Conservation (phyloP, 768 basidiomycete genomes). For the Russula vinacea region DNA sequence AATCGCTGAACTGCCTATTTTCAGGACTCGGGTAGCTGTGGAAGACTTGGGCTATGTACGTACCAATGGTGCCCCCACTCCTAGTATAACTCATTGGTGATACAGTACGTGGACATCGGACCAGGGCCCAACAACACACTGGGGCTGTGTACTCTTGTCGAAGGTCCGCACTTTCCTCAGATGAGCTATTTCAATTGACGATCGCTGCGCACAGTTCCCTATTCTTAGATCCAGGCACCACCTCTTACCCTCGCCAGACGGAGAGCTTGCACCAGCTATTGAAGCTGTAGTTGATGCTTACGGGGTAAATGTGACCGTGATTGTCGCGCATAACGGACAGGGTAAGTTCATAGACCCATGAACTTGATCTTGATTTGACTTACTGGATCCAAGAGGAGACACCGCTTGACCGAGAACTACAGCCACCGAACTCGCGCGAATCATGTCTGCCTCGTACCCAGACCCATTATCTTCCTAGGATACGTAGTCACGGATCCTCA, state of each 20-base stretch:
- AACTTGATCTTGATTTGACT: background rate
- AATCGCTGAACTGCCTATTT: conserved; percentile 18
- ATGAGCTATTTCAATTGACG: background rate
- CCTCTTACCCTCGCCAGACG: conserved; percentile 78
- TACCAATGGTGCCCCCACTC: conserved; percentile 12
- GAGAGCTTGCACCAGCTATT: conserved; percentile 87
- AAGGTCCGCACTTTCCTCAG: conserved; percentile 47
- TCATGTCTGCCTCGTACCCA: conserved; percentile 69
- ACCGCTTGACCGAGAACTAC: conserved; percentile 81
- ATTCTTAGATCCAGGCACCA: conserved; percentile 85
- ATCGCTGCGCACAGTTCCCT: conserved; percentile 58
- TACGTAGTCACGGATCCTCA: conserved; percentile 75
- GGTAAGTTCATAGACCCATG: conserved; percentile 42
- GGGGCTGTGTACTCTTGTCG: conserved; percentile 80
- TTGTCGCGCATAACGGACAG: conserved; percentile 93
- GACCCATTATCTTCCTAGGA: conserved; percentile 75
- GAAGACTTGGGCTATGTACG: conserved; percentile 81
- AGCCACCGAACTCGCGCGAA: conserved; percentile 76
- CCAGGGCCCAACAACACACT: conserved; percentile 91
- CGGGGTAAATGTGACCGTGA: conserved; percentile 72
- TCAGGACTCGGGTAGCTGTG: conserved; percentile 67
- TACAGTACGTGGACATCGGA: conserved; percentile 80
- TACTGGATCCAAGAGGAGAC: conserved; percentile 64
- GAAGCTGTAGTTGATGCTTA: conserved; percentile 79
- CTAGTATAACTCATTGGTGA: conserved; percentile 7